Conservation (phyloP, 305 asterid species). For the Rubia peregrina region DNA sequence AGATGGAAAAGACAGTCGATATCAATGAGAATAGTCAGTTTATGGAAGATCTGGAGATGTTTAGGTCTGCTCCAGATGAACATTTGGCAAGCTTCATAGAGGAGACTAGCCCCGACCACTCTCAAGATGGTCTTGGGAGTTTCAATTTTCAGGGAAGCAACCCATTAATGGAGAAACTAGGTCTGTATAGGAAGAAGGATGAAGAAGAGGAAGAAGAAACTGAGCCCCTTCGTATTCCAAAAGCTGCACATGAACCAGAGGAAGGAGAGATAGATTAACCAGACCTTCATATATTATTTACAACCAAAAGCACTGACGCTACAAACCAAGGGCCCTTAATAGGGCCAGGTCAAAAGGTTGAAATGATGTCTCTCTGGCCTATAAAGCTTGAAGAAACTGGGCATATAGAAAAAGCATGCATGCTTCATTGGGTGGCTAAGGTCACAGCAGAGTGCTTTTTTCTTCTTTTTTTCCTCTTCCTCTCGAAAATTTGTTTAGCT, state of each 20-base stretch:
- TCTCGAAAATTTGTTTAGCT: not conserved
- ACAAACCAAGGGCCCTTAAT: conserved; percentile 1
- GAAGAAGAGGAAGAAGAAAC: conserved; percentile 73
- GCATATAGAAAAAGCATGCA: not conserved
- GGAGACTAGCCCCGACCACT: conserved; percentile 52
- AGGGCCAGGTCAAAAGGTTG: not conserved
- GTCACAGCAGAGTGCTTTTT: conserved; percentile 14
- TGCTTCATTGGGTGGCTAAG: not conserved
- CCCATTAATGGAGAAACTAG: conserved; percentile 63
- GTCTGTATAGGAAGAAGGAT: conserved; percentile 72
- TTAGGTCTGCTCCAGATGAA: conserved; percentile 50
- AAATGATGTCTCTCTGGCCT: conserved; percentile 1
- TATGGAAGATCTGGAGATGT: conserved; percentile 69
- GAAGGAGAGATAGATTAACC: conserved; percentile 63
- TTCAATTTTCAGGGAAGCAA: conserved; percentile 56
- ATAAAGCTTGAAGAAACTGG: not conserved
- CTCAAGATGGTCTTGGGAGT: conserved; percentile 48
- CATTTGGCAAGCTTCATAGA: conserved; percentile 42
- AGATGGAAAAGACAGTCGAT: conserved; percentile 85
- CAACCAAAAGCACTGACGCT: conserved; percentile 10
- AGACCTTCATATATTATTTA: conserved; percentile 16
- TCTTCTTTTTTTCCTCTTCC: not conserved
- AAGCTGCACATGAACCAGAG: conserved; percentile 43
- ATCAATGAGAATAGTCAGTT: conserved; percentile 59
- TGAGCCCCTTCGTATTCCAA: conserved; percentile 30